phyloP scores from a whole-genome alignment of 139 green algal species.

The Dunaliella primolecta region DNA sequence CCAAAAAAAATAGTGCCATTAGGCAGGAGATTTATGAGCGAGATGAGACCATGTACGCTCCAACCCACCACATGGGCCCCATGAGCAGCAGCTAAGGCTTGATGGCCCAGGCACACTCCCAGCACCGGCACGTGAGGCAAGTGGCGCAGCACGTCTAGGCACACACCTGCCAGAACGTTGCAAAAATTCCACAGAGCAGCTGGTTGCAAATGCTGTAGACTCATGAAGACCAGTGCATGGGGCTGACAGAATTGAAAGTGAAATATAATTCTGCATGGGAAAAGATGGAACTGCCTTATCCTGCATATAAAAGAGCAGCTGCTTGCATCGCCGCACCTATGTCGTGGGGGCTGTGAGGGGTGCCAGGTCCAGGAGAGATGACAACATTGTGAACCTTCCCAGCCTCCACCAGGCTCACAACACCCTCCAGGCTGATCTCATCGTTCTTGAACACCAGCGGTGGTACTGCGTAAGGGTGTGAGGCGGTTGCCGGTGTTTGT shows the following conservation, averaged over 20 bases:
- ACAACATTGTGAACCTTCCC: slow-evolving; percentile 78
- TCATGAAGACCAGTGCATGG: no score
- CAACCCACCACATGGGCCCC: slow-evolving; percentile 59
- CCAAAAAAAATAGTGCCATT: no score
- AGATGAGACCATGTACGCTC: no score
- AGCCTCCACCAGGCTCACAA: slow-evolving; percentile 47
- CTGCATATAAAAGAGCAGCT: no score
- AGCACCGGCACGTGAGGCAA: slow-evolving; percentile 75
- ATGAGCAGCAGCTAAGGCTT: slow-evolving; percentile 78
- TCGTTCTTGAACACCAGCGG: slow-evolving; percentile 87
- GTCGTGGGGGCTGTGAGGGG: slow-evolving; percentile 63
- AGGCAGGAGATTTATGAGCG: no score
- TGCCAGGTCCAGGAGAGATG: slow-evolving; percentile 94
- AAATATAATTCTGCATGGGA: no score
- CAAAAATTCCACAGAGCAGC: no score
- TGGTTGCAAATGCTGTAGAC: no score
- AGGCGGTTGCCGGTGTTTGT: no score
- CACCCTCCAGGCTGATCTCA: slow-evolving; percentile 43
- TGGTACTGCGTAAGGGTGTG: slow-evolving; percentile 33
- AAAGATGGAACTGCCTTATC: no score
- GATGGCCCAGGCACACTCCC: slow-evolving; percentile 95
- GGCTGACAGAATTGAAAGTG: no score
- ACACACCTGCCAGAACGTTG: slow-evolving; percentile 64
- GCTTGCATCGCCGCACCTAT: no score
- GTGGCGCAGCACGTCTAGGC: slow-evolving; percentile 55